Evolutionary conservation across 192 early-diverging fungal species (phyloP), one percentile per base, ranked within the genome.

Genomic region (Dissophora ornata): DNA sequence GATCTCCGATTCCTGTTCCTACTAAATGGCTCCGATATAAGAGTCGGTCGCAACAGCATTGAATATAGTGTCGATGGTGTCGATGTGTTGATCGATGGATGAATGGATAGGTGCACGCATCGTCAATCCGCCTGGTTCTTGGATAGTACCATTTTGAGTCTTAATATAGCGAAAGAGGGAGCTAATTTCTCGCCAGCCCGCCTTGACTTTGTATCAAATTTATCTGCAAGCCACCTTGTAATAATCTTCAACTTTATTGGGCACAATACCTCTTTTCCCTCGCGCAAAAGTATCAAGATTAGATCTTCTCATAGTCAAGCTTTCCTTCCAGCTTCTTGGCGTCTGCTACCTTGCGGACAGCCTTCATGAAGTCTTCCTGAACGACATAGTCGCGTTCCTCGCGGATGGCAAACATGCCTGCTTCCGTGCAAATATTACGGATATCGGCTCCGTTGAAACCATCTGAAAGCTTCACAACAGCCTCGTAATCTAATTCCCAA

Each of bases 331-430:
- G 82, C 73, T 98, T 98, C 91, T 99, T 99, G 41, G 94, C 90
- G 57, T 98, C 97, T 5, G 88, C 91, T 30, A 99, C 96, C 86
- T 99, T 99, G 64, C 98, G 91, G 34, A 97, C 98, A 21, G 98
- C 98, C 86, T 99, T 99, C 98, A 98, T 98, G 81, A 98, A 99
- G 71, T 99, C 98, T 67, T 97, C 97, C 80, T 99, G 97, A n/a
- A 96, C 75, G 26, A 92, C 89, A 82, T 97, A 98, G 79, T 99
- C 98, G 45, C 98, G 91, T 62, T 98, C 97, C 58, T 98, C 97
- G 32, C 97, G 94, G 67, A 99, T 98, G 26, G 98, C 98, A 91
- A 98, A 98, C 98, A 99, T 98, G 53, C 96, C 98, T 12, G 97
- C 97, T 84, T 99, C 98, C 21, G 98, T 99, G 80, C 98, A 99